Evolutionary conservation across 257 asterid species (phyloP), one percentile per base, ranked within the genome.

Genomic region (Solanum sitiens): DNA sequence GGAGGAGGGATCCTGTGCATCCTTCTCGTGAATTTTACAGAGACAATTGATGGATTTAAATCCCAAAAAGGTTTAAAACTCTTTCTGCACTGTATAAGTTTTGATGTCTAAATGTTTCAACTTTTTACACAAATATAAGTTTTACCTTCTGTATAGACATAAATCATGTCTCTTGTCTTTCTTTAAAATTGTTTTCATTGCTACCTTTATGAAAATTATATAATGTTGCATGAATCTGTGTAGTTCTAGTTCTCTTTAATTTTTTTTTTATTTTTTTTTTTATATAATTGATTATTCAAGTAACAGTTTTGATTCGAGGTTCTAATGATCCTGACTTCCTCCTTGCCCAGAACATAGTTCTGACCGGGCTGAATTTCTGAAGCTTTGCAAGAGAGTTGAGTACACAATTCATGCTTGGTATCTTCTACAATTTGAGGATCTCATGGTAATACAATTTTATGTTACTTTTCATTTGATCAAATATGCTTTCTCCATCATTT

Each of bases 341-440:
- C 59, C 56, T 72, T 45, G 44, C 86, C 89, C 95, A 95, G 99
- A 95, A 87, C 99, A 93, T 71, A 90, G 91, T 89, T 90, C 99
- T 84, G 99, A 97, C 87, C 98, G 98, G 47, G 92, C 97, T 4
- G 99, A 97, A 88, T 97, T 97, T 89, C 90, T 97, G 93, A 97
- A 95, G 94, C 96, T 97, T 65, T 97, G 99, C 89, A 97, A 97
- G 95, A 94, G 99, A 89, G 96, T 95, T 65, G 99, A 97, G 92
- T 97, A 97, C 91, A 95, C 98, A 70, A 93, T 97, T 86, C 95
- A 98, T 87, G 99, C 99, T 83, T 97, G 99, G 99, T 97, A 95
- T 92, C 93, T 90, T 90, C 90, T 95, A 87, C 99, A 97, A 87
- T 97, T 97, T 91, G 99, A 97, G 94, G 99, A 97, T 93, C 98